Evolutionary conservation across 2,329 filamentous ascomycete species (phyloP).

Genomic region (Botrytis aclada): DNA sequence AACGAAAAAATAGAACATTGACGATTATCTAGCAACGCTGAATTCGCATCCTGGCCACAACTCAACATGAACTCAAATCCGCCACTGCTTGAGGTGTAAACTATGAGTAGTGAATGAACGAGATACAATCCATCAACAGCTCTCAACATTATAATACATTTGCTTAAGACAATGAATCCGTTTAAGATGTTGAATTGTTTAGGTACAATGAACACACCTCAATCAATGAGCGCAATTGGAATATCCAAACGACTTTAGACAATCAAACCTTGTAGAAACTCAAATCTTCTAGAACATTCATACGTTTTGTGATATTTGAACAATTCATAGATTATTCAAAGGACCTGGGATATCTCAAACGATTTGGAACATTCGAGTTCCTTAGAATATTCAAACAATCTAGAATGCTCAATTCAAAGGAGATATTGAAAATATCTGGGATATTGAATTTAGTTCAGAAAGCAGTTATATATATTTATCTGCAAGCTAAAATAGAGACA

Average conservation of each 20-base stretch:
- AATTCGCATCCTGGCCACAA: neutral
- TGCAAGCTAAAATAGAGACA: neutral
- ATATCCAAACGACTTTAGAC: neutral
- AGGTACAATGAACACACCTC: neutral
- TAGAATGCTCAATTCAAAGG: neutral
- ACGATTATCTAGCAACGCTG: neutral
- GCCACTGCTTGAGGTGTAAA: neutral
- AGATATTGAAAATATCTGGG: neutral
- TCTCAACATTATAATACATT: neutral
- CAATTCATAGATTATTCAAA: neutral
- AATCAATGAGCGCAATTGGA: neutral
- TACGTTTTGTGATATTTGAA: neutral
- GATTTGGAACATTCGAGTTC: neutral
- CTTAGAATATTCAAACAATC: neutral
- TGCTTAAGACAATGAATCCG: neutral
- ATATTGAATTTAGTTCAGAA: neutral
- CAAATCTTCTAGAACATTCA: neutral
- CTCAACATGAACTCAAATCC: neutral
- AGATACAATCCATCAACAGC: neutral
- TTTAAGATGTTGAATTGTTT: neutral
- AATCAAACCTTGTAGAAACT: neutral
- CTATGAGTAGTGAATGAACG: neutral
- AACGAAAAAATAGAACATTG: neutral
- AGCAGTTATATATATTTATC: neutral
- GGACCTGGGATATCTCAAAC: neutral